These are phyloP conservation scores for Starmerella tilneyi DNA, from an alignment of 805 yeast genomes.

Conservation along the genomic window DNA sequence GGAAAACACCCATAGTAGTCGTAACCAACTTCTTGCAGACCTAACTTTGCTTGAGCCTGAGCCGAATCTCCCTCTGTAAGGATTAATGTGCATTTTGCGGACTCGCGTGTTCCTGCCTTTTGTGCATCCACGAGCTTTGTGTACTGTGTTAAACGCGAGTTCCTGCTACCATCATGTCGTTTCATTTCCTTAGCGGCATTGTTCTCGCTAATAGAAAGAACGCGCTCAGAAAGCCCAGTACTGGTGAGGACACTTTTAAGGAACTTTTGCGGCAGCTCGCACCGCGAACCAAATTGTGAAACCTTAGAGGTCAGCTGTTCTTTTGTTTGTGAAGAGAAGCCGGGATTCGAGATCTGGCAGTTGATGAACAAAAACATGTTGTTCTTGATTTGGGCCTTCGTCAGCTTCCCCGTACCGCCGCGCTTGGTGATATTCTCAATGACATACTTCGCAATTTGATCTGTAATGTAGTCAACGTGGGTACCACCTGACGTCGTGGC, in stretches of 20 bases:
- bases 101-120: slow-evolving; percentile 89
- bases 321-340: slow-evolving; percentile 94
- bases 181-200: slow-evolving; percentile 81
- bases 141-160: slow-evolving; percentile 70
- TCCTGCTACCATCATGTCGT: slow-evolving; percentile 72
- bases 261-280: slow-evolving; percentile 66
- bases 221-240: slow-evolving; percentile 59
- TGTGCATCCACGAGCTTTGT: slow-evolving; percentile 91
- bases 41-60: slow-evolving; percentile 79
- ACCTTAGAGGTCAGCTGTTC: slow-evolving; percentile 88
- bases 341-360: slow-evolving; percentile 90
- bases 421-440: slow-evolving; percentile 57
- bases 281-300: slow-evolving; percentile 79
- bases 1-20: slow-evolving; percentile 94
- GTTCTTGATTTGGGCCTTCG: slow-evolving; percentile 79
- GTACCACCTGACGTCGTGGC: slow-evolving; percentile 98
- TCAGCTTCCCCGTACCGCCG: slow-evolving; percentile 51
- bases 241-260: slow-evolving; percentile 53
- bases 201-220: slow-evolving; percentile 71
- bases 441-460: slow-evolving; percentile 70
- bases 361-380: slow-evolving; percentile 85
- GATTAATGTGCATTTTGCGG: slow-evolving; percentile 82
- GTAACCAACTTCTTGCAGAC: slow-evolving; percentile 88
- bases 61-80: slow-evolving; percentile 98
- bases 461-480: slow-evolving; percentile 77